Conservation (phyloP, 192 early-diverging fungal genomes). For the Entomortierella beljakovae region DNA sequence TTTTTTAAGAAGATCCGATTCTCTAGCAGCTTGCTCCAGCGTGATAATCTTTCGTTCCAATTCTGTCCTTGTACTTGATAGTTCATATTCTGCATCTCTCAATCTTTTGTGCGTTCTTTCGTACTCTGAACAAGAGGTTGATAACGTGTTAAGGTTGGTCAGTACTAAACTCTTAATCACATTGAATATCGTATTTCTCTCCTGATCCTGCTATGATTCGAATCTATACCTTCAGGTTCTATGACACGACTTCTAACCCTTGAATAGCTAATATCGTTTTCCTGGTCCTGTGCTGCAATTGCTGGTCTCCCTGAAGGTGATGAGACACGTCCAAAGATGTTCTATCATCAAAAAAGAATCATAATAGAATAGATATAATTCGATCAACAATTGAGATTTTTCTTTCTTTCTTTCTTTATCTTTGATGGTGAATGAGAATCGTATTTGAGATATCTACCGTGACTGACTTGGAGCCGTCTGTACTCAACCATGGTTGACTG, state of each 20-base stretch:
- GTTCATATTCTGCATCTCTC: slow-evolving; percentile 39
- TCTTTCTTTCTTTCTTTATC: too few species aligned
- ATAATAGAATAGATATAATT: too few species aligned
- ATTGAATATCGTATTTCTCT: too few species aligned
- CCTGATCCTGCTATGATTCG: too few species aligned
- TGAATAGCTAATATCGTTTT: slow-evolving; percentile 16
- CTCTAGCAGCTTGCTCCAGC: slow-evolving; percentile 28
- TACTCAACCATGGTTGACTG: background rate
- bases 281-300: slow-evolving; percentile 20
- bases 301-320: slow-evolving; percentile 6
- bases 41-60: slow-evolving; percentile 40
- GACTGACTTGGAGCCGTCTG: background rate
- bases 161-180: too few species aligned
- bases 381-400: too few species aligned
- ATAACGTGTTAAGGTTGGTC: too few species aligned
- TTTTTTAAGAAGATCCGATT: slow-evolving; percentile 28
- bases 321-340: slow-evolving; percentile 11
- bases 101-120: slow-evolving; percentile 37
- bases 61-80: slow-evolving; percentile 42
- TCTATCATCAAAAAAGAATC: slow-evolving; percentile 3
- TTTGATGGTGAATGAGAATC: too few species aligned
- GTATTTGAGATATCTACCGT: background rate
- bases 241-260: slow-evolving; percentile 13
- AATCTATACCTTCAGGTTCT: slow-evolving; percentile 28
- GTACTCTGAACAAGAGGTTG: slow-evolving; percentile 12